Percentiles rank a stretch among this genome's conserved stretches.
phyloP scores from a whole-genome alignment of 1,139 yeast species.

The Arxiozyma heterogenica region DNA sequence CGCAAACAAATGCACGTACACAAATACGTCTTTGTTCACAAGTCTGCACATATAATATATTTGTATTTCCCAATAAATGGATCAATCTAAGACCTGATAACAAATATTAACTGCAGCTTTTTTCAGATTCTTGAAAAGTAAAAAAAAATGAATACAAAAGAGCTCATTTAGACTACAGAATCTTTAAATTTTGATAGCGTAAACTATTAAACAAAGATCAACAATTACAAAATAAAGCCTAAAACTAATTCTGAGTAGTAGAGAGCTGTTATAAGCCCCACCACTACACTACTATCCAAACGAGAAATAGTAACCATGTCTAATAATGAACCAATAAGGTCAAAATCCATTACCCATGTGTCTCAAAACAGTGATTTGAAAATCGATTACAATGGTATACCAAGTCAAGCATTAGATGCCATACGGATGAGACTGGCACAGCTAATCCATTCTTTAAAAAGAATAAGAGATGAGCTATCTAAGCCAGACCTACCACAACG shows the following conservation, averaged over 20 bases:
- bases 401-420: conserved; percentile 52
- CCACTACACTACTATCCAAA: neutral
- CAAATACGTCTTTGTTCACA: no score
- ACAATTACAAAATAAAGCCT: neutral
- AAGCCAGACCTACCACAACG: conserved; percentile 33
- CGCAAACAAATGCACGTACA: neutral
- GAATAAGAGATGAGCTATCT: conserved; percentile 38
- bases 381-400: conserved; percentile 37
- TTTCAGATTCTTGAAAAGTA: neutral
- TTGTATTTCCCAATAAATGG: no score
- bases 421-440: conserved; percentile 53
- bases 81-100: neutral
- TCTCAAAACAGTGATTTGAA: conserved; percentile 15
- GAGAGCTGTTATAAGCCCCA: neutral
- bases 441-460: conserved; percentile 38
- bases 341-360: conserved; percentile 6
- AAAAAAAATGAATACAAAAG: no score
- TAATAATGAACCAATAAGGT: conserved; percentile 1
- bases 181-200: neutral
- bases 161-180: neutral
- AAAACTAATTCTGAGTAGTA: neutral
- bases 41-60: no score
- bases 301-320: neutral
- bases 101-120: no score
- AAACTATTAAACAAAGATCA: neutral